These are phyloP conservation scores for Exophiala mesophila DNA, from an alignment of 2,329 filamentous ascomycete genomes.

Conservation along the genomic window DNA sequence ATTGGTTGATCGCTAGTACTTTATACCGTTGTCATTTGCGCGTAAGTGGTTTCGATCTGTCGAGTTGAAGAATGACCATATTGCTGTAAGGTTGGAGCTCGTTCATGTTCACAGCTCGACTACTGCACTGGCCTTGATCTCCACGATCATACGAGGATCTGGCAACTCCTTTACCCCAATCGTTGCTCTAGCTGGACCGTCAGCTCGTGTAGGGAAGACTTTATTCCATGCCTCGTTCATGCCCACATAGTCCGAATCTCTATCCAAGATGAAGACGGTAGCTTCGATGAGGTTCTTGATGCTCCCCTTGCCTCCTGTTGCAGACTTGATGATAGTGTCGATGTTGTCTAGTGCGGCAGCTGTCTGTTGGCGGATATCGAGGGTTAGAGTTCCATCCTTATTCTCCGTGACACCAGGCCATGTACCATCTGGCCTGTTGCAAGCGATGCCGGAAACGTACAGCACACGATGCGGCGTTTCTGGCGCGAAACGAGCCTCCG, in stretches of 20 bases:
- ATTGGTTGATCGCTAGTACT: not conserved
- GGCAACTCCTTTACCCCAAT: slow-evolving; percentile 2
- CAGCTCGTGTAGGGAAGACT: slow-evolving; percentile 35
- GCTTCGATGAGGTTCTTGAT: slow-evolving; percentile 39
- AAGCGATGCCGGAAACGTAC: slow-evolving; percentile 39
- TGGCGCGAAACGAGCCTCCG: slow-evolving; percentile 36
- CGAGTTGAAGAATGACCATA: not conserved
- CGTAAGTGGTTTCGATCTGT: not conserved
- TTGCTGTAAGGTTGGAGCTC: not conserved
- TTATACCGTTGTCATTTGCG: slow-evolving; percentile 1
- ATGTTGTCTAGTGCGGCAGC: slow-evolving; percentile 37
- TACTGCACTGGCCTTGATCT: slow-evolving; percentile 1
- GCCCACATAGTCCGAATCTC: slow-evolving; percentile 39
- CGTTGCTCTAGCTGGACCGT: slow-evolving; percentile 32
- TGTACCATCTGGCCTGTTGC: slow-evolving; percentile 33
- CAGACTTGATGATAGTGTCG: slow-evolving; percentile 36
- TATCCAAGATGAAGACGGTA: slow-evolving; percentile 40
- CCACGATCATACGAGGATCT: slow-evolving; percentile 3
- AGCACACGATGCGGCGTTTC: slow-evolving; percentile 33
- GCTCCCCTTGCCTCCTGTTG: slow-evolving; percentile 34
- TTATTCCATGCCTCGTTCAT: slow-evolving; percentile 48
- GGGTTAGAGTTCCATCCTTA: slow-evolving; percentile 32
- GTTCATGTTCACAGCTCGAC: slow-evolving; percentile 1
- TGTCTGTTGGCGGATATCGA: slow-evolving; percentile 37
- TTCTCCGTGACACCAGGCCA: slow-evolving; percentile 36